Conservation (phyloP, 2,329 filamentous ascomycete species). For the Myrmaecium sp. region DNA sequence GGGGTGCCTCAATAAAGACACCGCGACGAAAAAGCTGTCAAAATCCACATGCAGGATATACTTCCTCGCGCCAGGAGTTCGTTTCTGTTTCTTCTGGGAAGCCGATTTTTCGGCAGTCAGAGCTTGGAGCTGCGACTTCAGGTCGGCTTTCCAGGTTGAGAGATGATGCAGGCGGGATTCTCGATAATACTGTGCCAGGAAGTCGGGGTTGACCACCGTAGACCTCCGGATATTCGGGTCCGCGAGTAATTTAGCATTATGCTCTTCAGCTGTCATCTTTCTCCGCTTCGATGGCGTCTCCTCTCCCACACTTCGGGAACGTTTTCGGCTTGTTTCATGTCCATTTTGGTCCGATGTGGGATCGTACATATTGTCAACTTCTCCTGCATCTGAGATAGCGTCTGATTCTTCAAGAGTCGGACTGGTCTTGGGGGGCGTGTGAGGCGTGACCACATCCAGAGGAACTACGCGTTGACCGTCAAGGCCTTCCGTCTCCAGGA, state of each 20-base stretch:
- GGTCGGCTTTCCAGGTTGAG: constrained; percentile 87
- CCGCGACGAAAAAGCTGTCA: constrained; percentile 94
- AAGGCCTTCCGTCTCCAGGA: constrained; percentile 14
- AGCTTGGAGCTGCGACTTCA: constrained; percentile 76
- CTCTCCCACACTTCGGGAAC: not conserved
- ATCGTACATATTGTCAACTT: no score
- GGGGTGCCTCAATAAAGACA: constrained; percentile 65
- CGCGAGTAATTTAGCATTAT: constrained; percentile 69
- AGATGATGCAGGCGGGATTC: constrained; percentile 91
- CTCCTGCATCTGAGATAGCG: no score
- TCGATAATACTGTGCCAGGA: constrained; percentile 85
- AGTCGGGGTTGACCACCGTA: constrained; percentile 82
- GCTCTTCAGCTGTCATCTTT: constrained; percentile 69
- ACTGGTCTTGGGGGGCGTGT: constrained; percentile 16
- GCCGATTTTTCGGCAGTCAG: constrained; percentile 53
- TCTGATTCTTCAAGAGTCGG: constrained; percentile 9
- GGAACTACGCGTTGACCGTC: constrained; percentile 7
- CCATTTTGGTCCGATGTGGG: no score
- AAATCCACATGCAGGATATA: constrained; percentile 96
- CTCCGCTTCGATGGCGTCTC: constrained; percentile 15
- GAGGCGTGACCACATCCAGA: constrained; percentile 9
- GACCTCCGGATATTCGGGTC: constrained; percentile 78
- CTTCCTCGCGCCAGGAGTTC: constrained; percentile 45
- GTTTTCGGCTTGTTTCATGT: not conserved
- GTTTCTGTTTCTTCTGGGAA: constrained; percentile 36